Base-by-base conservation (phyloP, 176 grass and related monocot genomes). In the Leersia perrieri region DNA sequence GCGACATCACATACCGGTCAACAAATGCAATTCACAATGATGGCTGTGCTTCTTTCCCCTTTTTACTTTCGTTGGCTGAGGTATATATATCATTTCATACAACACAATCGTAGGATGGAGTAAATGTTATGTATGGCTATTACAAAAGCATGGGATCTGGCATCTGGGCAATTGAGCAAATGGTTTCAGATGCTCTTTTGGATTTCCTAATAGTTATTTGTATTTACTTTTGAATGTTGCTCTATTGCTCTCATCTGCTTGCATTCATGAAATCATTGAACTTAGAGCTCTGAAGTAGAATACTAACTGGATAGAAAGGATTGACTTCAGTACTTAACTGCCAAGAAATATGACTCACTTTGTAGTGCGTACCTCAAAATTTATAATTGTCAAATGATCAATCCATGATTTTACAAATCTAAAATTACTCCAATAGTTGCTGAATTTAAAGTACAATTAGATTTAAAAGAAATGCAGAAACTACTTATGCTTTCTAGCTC, bases 51-150 rank as follows among this genome's bases (percentile, higher is more conserved):
- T 93, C 95, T 91, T 93, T 86, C 42, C 96, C 96, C 12, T 99
- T 95, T 84, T 73, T 99, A 76, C 90, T 99, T 83, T 99, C 92
- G 29, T 76, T 99, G 66, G 96, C 96, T 61, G 96, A 99, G 96
- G 96, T 99, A 95, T 79, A 95, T 79, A 44, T 65, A 61, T 36
- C 6, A 82, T 68, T 88, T 57, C 42, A 22, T 86, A 73, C 28
- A 36, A 25, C 33, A 60, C 77, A 63, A 63, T 79, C 53, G 74
- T 63, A 72, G 20, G 27, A 66, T 74, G 16, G 33, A 76, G 18
- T 53, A 53, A 53, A 51, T 51, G 22, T 51, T 60, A 79, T 66
- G 11, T 79, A 60, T 42, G 66, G 15, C 22, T 80, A 68, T 60
- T 75, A 28, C 9, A 20, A 32, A 79, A 82, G 58, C 41, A 79